These are phyloP conservation scores for Choricystis sp. DNA, from an alignment of 139 green algal species.

Conservation along the genomic window DNA sequence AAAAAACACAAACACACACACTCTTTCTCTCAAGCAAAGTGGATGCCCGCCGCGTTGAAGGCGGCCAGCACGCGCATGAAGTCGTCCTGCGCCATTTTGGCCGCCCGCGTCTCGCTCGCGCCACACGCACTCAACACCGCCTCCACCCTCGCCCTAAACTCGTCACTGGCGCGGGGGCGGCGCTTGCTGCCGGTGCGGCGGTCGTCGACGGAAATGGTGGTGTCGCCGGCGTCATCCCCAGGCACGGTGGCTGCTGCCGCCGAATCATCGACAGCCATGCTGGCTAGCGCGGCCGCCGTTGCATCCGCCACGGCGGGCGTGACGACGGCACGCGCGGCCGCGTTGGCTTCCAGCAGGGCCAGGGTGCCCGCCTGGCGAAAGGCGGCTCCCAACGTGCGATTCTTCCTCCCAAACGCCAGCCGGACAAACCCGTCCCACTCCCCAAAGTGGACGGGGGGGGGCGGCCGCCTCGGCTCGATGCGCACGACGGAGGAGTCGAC, in stretches of 20 bases:
- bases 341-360: slow-evolving; percentile 59
- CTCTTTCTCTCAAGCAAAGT: slow-evolving; percentile 58
- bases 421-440: slow-evolving; percentile 96
- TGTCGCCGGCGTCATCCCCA: no score
- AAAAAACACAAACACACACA: background rate
- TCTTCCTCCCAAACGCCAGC: slow-evolving; percentile 85
- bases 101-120: slow-evolving; percentile 54
- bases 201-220: background rate
- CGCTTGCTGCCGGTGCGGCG: background rate
- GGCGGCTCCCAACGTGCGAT: slow-evolving; percentile 90
- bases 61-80: slow-evolving; percentile 76
- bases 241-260: slow-evolving; percentile 1
- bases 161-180: slow-evolving; percentile 26
- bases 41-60: slow-evolving; percentile 85
- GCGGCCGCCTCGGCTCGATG: slow-evolving; percentile 89
- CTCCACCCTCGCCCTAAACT: slow-evolving; percentile 59
- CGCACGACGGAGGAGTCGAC: slow-evolving; percentile 93
- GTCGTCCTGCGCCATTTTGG: slow-evolving; percentile 92
- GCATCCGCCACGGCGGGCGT: slow-evolving; percentile 12
- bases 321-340: slow-evolving; percentile 6
- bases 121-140: slow-evolving; percentile 42
- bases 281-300: slow-evolving; percentile 4
- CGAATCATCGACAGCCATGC: background rate
- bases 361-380: slow-evolving; percentile 59
- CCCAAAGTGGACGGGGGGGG: slow-evolving; percentile 83